Base-by-base conservation (phyloP, 1,284 basidiomycete species). In the Meira miltonrushii region DNA sequence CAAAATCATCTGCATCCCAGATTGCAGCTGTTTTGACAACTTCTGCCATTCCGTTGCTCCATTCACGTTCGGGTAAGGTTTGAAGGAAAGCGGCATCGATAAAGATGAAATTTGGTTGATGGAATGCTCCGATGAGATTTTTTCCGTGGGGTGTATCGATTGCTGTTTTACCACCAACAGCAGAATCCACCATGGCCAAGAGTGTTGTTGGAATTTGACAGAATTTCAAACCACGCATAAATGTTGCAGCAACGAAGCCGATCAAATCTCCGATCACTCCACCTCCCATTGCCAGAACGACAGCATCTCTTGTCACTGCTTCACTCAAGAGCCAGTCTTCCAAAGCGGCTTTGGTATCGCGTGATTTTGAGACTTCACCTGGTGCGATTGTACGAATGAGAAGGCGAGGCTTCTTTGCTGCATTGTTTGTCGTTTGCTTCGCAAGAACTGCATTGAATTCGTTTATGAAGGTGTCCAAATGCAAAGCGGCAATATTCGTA, bases 11-110 rank as follows among this genome's bases (percentile, higher is more conserved):
- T 13, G 69, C 68, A 52, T 78, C 75, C 75, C 75, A 78, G 50
- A 78, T 78, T 38, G 75, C 75, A 19, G 75, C 75, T 15, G 75
- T 78, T 62, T 97, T 98, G 79, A 98, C 87, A 3, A 97, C 89
- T 79, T 99, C 94, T 1, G 95, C 93, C 90, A 99, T 96, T 49
- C 94, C 94, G 76, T 98, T 98, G 46, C 90, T 89, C 69, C 97
- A 93, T 79, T 98, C 95, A 62, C 95, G 84, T 46, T 86, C 81
- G 0, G 93, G 93, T 4, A 99, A 86, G 1, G 92, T 94, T 70
- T 92, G 89, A 62, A 99, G 85, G 83, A 95, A 95, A 0, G 92
- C 88, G 15, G 91, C 88, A 79, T 99, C 95, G 70, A 97, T 95
- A 80, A 99, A 99, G 78, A 97, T 88, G 82, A 88, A 97, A 72